Conservation (phyloP, 805 yeast species). For the Candida sakaeoensis region DNA sequence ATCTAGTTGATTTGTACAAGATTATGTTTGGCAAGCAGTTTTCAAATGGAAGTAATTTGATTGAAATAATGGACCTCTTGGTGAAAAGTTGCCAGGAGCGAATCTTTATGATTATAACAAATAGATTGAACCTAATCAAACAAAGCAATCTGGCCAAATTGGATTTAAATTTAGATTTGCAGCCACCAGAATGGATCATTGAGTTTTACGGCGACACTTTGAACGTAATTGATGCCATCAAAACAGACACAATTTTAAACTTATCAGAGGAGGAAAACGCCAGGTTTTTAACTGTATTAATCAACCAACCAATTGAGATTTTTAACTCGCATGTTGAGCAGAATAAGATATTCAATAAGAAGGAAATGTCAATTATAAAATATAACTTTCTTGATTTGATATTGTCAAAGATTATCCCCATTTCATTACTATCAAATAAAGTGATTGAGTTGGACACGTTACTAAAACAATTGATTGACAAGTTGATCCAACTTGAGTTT, state of each 20-base stretch:
- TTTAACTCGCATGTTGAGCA: conserved; percentile 29
- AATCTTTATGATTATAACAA: conserved; percentile 22
- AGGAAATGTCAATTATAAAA: conserved; percentile 42
- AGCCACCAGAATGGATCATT: conserved; percentile 81
- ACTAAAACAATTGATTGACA: conserved; percentile 32
- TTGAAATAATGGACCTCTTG: conserved; percentile 22
- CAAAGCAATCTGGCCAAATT: conserved; percentile 37
- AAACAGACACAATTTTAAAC: conserved; percentile 38
- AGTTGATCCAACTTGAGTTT: conserved; percentile 45
- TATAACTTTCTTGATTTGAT: conserved; percentile 62
- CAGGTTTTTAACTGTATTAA: conserved; percentile 36
- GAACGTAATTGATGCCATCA: conserved; percentile 47
- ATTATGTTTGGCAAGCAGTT: conserved; percentile 59
- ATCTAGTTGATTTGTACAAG: conserved; percentile 62
- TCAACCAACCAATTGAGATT: conserved; percentile 45
- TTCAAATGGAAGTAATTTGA: conserved; percentile 15
- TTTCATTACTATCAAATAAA: conserved; percentile 36
- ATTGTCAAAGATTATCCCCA: conserved; percentile 48
- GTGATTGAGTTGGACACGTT: conserved; percentile 29
- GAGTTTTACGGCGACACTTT: conserved; percentile 61
- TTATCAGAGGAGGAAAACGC: conserved; percentile 32
- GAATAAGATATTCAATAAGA: conserved; percentile 24
- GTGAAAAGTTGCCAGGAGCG: conserved; percentile 24
- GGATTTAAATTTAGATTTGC: conserved; percentile 50
- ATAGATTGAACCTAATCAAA: conserved; percentile 28